Base-by-base conservation (phyloP, 2,329 filamentous ascomycete genomes). In the Gaeumannomyces sp. region DNA sequence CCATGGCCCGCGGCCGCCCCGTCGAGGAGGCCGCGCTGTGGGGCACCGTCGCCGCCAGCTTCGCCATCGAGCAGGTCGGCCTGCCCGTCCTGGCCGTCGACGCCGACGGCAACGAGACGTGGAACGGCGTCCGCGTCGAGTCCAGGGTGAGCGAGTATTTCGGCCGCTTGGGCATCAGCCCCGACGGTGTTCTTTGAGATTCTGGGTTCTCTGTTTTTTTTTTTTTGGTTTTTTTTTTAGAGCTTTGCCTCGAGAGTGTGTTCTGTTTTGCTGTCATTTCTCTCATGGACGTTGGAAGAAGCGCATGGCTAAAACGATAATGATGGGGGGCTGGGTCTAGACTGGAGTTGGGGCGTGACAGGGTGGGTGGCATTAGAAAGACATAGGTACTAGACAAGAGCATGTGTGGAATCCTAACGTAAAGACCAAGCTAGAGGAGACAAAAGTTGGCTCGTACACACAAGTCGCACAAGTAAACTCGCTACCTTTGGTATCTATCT, bases 11-110 rank as follows among this genome's bases (percentile, higher is more conserved):
- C 63, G 87, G 85, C 1, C 80, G 83, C 69, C 72, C 75, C 31
- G 79, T 91, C 57, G 85, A 88, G 66, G 87, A 92, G 70, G 93
- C 92, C 6, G 88, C 90, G 6, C 81, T 85, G 0, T 94, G 89
- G 86, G 95, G 89, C 5, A 89, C 86, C 60, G 83, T 98, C 7
- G 89, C 92, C 2, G 94, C 95, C 10, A 93, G 93, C 72, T 95
- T 97, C 75, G 92, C 92, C 22, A 96, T 99, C 71, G 93, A 99
- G 77, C 95, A 99, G 75, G 88, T 96, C 63, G 94, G 95, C 0
- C 85, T 96, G 74, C 94, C 94, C 0, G 74, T 74, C 1, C 72
- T 93, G 16, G 78, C 73, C 2, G 71, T 72, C 61, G 76, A 81
- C 63, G 76, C 74, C 11, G 69, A 78, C 4, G 81, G 80, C 7